Evolutionary conservation across 805 yeast species (phyloP), one percentile per base, ranked within the genome.

Genomic region (Dipodascopsis uninucleata): DNA sequence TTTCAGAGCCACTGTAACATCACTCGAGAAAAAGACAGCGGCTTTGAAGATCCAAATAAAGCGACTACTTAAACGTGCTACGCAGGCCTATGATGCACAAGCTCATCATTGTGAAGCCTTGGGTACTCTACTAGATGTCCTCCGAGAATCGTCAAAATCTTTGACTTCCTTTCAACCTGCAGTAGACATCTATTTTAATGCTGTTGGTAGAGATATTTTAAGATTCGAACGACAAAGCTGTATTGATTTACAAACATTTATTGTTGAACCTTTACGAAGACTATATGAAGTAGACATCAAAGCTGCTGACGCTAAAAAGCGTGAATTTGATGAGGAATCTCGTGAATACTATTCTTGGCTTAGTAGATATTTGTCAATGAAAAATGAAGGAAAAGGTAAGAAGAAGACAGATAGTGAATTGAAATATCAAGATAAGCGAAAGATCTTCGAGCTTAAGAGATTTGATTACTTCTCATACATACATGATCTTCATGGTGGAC

Each of bases 311-410:
- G 40, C 51, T 21, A 61, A 66, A 34, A 69, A 70, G 41, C 61
- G 68, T 26, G 74, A 70, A 35, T 70, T 70, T 55, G 74, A 71
- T 41, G 75, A 71, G 36, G 71, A 68, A 39, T 65, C 71, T 14
- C 56, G 62, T 22, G 71, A 70, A 49, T 70, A 70, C 52, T 70
- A 70, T 51, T 59, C 70, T 26, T 70, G 73, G 72, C 61, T 70
- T 39, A 61, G 71, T 10, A 56, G 71, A n/a, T 70, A 70, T 43
- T 57, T 70, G 20, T 53, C 70, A 10, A 60, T 59, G 45, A 66
- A 65, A 44, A 61, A 62, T 28, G 70, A 64, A 18, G 58, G 59
- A 22, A 52, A 44, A 24, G 65, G 58, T 14, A 59, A 57, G 49
- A 61, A 59, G 50, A 60, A 60, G 33, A 49, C 47, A 16, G 68